Evolutionary conservation across 1,284 basidiomycete species (phyloP), one percentile per base, ranked within the genome.

Genomic region (Ceratobasidium sp.): DNA sequence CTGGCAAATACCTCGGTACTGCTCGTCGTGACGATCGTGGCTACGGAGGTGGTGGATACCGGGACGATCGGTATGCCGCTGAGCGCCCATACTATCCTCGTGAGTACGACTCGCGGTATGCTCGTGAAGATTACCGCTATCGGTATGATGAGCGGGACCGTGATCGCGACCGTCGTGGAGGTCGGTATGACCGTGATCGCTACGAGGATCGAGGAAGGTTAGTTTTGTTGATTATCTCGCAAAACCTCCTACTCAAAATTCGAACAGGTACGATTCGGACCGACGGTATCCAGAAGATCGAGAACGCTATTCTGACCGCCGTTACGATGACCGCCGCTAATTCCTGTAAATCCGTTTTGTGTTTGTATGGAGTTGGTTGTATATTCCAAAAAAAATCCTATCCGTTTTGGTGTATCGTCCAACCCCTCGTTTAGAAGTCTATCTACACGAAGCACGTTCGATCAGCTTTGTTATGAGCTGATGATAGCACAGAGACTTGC

Each of bases 1-100:
- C 96, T 16, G 96, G 96, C 58, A 85, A 92, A 72, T 98, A 98
- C 87, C 94, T 93, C 76, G 94, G 95, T 0, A 94, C 94, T 46
- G 92, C 94, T 70, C 95, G 96, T 82, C 86, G 90, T 57, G 83
- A 85, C 71, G 89, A 91, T 73, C 61, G 45, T 50, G 61, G 61
- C 9, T 59, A 59, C 41, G 57, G 57, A 39, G 30, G 57, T 21
- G 30, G 57, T 28, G n/a, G n/a, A n/a, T 77, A 55, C 39, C n/a
- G 36, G 14, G 26, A 28, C 57, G 43, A 39, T 39, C 6, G 36
- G 36, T 53, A 73, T 45, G 65, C 73, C 73, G 72, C 79, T 75
- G 90, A 93, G 78, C 85, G 92, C 50, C 89, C 87, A 0, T 93
- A 93, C 77, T 92, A 92, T 79, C 92, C 90, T 64, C 86, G 91